Evolutionary conservation across 306 rosid species (phyloP), one percentile per base, ranked within the genome.

Genomic region (Acacia confusa): DNA sequence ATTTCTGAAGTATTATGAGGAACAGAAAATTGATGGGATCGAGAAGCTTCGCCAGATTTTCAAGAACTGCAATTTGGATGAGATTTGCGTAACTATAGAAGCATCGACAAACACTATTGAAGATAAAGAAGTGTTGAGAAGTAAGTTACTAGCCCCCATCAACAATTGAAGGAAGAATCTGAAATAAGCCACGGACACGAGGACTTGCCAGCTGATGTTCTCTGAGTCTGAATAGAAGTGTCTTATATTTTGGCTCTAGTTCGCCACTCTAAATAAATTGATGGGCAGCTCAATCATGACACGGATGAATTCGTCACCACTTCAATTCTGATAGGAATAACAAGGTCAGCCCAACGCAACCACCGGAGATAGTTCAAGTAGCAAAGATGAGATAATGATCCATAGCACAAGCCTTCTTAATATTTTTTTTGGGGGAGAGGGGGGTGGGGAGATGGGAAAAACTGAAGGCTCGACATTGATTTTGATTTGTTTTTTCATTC

Each of bases 1-100:
- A 47, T 89, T 95, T 84, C 79, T 93, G 1, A 86, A 82, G 80
- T 92, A 86, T 86, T 93, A 89, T 79, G 89, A 86, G 82, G 85
- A 89, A 69, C 80, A 82, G 85, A 93, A 87, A 69, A 88, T 89
- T 57, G 86, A 86, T 57, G 86, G 85, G 13, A 91, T 92, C 16
- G 94, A 90, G 67, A 85, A 87, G 74, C 87, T 95, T 60, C 43
- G 82, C 71, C 83, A 82, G 85, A 85, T 92, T 92, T 47, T 93
- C 66, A 88, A 89, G 86, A 84, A 73, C 70, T 80, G 78, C 69
- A 80, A 83, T 45, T 47, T 91, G 74, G 90, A 90, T 74, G 90
- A 90, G 87, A 84, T 2, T 36, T 36, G 40, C 40, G 40, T 36
- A 36, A 36, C 40, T 36, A 36, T 36, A 36, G 40, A 36, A 36